Conservation (phyloP, 2,329 filamentous ascomycete species). For the Neospermospora avenae region DNA sequence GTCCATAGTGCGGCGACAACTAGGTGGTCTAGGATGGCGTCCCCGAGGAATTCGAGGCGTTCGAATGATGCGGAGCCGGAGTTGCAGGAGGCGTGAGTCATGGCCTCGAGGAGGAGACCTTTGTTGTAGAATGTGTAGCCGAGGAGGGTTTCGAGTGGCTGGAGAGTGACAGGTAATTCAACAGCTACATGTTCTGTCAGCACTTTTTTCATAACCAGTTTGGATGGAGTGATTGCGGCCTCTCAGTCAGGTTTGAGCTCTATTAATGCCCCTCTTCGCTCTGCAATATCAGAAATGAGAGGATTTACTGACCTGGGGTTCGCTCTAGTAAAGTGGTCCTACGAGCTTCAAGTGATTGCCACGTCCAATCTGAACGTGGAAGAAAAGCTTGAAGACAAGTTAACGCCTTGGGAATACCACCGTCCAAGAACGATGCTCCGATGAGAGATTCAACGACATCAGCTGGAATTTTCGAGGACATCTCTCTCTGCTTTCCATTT, state of each 20-base stretch:
- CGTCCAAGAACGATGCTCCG: conserved; percentile 68
- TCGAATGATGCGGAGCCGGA: conserved; percentile 55
- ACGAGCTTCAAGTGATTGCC: conserved; percentile 39
- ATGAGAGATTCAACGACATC: conserved; percentile 86
- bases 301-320: conserved; percentile 32
- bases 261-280: too few species aligned
- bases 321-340: conserved; percentile 44
- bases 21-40: conserved; percentile 78
- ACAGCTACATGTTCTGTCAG: conserved; percentile 22
- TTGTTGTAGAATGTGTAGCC: conserved; percentile 70
- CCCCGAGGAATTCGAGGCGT: conserved; percentile 83
- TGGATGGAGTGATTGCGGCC: too few species aligned
- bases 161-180: conserved; percentile 40
- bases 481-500: conserved; percentile 25
- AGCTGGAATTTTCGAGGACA: conserved; percentile 78
- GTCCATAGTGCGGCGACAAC: conserved; percentile 57
- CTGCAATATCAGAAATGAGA: too few species aligned
- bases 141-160: conserved; percentile 60
- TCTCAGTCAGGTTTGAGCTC: too few species aligned
- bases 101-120: conserved; percentile 68
- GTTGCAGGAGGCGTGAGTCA: conserved; percentile 69
- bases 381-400: conserved; percentile 65
- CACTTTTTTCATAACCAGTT: neutral
- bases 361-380: conserved; percentile 51
- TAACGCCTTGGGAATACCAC: conserved; percentile 61